Evolutionary conservation across 2,329 filamentous ascomycete genomes (phyloP).

Genomic region (Venturia oleaginea): DNA sequence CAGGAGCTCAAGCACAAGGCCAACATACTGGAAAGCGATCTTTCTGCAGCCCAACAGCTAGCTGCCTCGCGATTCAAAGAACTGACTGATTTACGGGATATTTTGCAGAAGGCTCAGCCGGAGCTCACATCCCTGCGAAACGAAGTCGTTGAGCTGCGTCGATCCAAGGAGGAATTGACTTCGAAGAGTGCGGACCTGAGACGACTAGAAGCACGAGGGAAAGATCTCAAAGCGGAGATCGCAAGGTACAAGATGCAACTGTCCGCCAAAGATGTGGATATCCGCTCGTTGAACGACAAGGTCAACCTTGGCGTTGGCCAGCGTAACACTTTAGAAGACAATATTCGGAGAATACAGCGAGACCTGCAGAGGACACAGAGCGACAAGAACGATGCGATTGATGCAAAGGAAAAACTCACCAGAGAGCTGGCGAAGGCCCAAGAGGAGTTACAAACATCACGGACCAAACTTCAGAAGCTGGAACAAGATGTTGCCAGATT

Average conservation of each 20-base stretch:
- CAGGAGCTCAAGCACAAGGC: conserved; percentile 64
- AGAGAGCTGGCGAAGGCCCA: conserved; percentile 63
- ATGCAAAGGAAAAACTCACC: conserved; percentile 60
- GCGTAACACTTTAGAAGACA: conserved; percentile 68
- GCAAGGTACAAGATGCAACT: conserved; percentile 59
- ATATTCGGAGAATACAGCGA: conserved; percentile 61
- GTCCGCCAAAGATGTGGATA: conserved; percentile 66
- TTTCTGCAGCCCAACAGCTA: conserved; percentile 76
- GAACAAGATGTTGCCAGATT: conserved; percentile 66
- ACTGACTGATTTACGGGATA: conserved; percentile 66
- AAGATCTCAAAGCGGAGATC: conserved; percentile 69
- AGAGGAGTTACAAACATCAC: conserved; percentile 54
- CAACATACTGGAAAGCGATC: conserved; percentile 65
- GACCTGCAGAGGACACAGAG: conserved; percentile 70
- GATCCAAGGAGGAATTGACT: conserved; percentile 64
- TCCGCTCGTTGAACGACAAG: conserved; percentile 70
- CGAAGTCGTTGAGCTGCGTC: conserved; percentile 67
- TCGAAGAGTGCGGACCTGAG: conserved; percentile 56
- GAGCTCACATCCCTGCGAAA: conserved; percentile 72
- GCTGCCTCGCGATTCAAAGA: conserved; percentile 85
- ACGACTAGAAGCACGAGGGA: conserved; percentile 71
- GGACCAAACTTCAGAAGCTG: conserved; percentile 56
- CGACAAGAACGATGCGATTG: conserved; percentile 68
- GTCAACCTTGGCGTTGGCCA: conserved; percentile 64
- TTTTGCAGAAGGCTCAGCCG: conserved; percentile 75